Percentiles rank a stretch among this genome's conserved stretches.
phyloP scores from a whole-genome alignment of 176 grass and related monocot genomes.

The Carex kokanica region DNA sequence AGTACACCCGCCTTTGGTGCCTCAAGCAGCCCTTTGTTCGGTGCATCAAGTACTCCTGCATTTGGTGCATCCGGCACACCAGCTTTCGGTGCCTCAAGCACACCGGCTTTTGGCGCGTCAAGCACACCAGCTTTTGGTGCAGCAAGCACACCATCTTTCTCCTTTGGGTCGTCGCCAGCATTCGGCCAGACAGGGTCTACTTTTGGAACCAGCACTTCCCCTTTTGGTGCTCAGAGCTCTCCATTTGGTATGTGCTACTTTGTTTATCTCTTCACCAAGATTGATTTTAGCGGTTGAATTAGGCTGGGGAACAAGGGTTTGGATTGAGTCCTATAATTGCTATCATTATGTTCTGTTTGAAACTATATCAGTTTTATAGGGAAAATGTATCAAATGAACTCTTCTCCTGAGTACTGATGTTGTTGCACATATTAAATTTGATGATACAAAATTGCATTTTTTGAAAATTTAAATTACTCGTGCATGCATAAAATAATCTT shows the following conservation, averaged over 20 bases:
- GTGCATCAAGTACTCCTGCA: slow-evolving; percentile 44
- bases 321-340: slow-evolving; percentile 8
- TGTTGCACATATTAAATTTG: background rate
- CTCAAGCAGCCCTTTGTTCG: slow-evolving; percentile 53
- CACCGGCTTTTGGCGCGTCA: slow-evolving; percentile 56
- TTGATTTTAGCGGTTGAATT: slow-evolving; percentile 18
- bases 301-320: background rate
- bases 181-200: slow-evolving; percentile 59
- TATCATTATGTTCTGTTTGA: slow-evolving; percentile 17
- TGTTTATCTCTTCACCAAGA: slow-evolving; percentile 3
- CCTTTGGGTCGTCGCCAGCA: slow-evolving; percentile 69
- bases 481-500: background rate
- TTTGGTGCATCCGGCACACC: slow-evolving; percentile 59
- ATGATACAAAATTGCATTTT: background rate
- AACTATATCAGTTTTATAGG: background rate
- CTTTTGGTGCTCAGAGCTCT: slow-evolving; percentile 63
- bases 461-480: background rate
- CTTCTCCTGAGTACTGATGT: slow-evolving; percentile 12
- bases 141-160: slow-evolving; percentile 46
- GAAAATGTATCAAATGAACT: background rate
- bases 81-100: slow-evolving; percentile 53
- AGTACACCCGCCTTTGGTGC: slow-evolving; percentile 50
- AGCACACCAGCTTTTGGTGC: slow-evolving; percentile 63
- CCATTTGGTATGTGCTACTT: slow-evolving; percentile 62
- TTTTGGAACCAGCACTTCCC: slow-evolving; percentile 57